These are phyloP conservation scores for Boechera stricta DNA, from an alignment of 345 rosid species.

Conservation along the genomic window DNA sequence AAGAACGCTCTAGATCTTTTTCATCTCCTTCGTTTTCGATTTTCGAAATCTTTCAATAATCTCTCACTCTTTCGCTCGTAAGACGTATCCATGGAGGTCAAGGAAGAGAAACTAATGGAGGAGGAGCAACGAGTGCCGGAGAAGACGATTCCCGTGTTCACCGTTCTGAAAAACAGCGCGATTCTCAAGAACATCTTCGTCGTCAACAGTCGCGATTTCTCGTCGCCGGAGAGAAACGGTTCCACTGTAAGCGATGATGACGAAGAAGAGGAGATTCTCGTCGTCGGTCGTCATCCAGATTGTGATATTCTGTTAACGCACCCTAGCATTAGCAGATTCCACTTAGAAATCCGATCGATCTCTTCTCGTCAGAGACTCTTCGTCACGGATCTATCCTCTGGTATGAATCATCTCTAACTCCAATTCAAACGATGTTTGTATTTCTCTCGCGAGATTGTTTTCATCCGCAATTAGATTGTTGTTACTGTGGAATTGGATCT, in stretches of 20 bases:
- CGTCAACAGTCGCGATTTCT: conserved; percentile 50
- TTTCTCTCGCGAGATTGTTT: neutral
- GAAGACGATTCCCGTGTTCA: conserved; percentile 75
- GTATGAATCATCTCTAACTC: conserved; percentile 41
- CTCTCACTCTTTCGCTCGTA: neutral
- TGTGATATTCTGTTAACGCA: conserved; percentile 76
- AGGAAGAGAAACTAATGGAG: conserved; percentile 31
- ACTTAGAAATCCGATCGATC: conserved; percentile 68
- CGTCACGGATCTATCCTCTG: conserved; percentile 79
- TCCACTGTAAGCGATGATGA: conserved; percentile 31
- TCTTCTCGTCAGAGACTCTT: conserved; percentile 65
- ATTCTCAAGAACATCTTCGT: conserved; percentile 89
- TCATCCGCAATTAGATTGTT: neutral
- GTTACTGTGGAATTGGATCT: neutral
- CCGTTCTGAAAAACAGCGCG: conserved; percentile 75
- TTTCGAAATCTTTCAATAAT: neutral
- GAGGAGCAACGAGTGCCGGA: conserved; percentile 37
- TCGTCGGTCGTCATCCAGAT: conserved; percentile 85
- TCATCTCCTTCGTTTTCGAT: neutral
- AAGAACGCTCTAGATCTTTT: neutral
- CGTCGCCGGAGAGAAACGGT: conserved; percentile 29
- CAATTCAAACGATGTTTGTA: neutral
- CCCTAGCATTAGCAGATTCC: conserved; percentile 93
- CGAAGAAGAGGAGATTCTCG: conserved; percentile 62
- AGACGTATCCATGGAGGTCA: conserved; percentile 41